Evolutionary conservation across 2,329 filamentous ascomycete species (phyloP), one percentile per base, ranked within the genome.

Genomic region (Gyromitra esculenta): DNA sequence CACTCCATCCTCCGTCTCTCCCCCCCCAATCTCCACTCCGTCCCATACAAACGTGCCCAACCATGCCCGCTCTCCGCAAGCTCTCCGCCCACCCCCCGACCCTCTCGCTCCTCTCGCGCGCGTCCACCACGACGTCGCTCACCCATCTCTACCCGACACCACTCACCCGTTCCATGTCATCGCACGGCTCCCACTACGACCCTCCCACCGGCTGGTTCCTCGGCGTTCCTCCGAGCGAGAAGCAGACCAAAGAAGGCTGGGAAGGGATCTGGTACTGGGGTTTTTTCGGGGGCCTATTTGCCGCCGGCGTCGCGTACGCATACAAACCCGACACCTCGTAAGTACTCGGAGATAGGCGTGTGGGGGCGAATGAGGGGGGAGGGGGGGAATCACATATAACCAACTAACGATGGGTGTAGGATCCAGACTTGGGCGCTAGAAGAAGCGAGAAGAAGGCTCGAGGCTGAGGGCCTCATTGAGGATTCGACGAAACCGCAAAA

Each of bases 351-450:
- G 18, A 21, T 77, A 43, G 21, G 31, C 31, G 63, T 21, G 39
- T 7, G 62, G 21, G 56, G 56, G n/a, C n/a, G n/a, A n/a, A n/a
- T n/a, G n/a, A n/a, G n/a, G n/a, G n/a, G n/a, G n/a, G n/a, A n/a
- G 25, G 25, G 25, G 25, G 25, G 25, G 25, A 31, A 31, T 31
- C 2, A 31, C 25, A 31, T 4, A 31, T 31, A 4, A 31, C 25
- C 25, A 31, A 3, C 25, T 31, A 4, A 31, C 25, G 4, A 31
- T 31, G 25, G 25, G 25, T 11, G 41, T 82, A 99, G 96, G 84
- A 97, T 99, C 89, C 96, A 98, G 87, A 98, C 95, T 71, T 99
- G 96, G 96, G 96, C 96, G 79, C 90, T 99, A 56, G 96, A 99
- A 86, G 96, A 99, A 87, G 96, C 96, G 68, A 89, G 96, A 83